Percentiles rank a stretch among this genome's conserved stretches.
Conservation (phyloP, 108 stramenopile genomes). For the Aureococcus anophagefferens region DNA sequence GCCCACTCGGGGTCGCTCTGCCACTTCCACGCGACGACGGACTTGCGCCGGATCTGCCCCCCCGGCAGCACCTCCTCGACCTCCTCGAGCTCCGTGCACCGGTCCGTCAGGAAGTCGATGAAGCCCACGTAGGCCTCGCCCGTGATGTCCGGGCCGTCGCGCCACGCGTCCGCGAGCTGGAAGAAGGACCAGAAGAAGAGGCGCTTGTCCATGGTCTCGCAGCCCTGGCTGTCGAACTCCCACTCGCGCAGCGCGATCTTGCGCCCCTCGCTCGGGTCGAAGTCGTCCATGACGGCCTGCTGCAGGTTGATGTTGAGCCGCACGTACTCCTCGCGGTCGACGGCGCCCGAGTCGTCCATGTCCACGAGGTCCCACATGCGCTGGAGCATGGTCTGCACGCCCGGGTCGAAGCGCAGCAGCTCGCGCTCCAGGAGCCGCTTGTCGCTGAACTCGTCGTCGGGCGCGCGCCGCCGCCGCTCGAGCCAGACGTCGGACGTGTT, state of each 20-base stretch:
- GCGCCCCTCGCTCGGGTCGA: not conserved
- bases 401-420: not conserved
- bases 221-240: not conserved
- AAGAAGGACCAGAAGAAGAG: not conserved
- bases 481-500: not conserved
- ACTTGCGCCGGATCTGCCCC: too few species aligned
- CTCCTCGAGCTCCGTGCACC: not conserved
- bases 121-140: not conserved
- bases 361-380: not conserved
- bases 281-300: not conserved
- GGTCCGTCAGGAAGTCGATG: not conserved
- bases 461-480: not conserved
- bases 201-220: not conserved
- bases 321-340: not conserved
- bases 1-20: not conserved
- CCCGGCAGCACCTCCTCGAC: not conserved
- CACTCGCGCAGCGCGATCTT: not conserved
- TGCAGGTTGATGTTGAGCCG: not conserved
- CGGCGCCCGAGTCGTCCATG: not conserved
- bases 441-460: not conserved
- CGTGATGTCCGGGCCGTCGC: not conserved
- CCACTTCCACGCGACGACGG: not conserved
- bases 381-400: not conserved
- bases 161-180: not conserved
- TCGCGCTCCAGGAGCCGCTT: not conserved